These are phyloP conservation scores for Narthecium ossifragum DNA, from an alignment of 106 monocot species.

Conservation along the genomic window DNA sequence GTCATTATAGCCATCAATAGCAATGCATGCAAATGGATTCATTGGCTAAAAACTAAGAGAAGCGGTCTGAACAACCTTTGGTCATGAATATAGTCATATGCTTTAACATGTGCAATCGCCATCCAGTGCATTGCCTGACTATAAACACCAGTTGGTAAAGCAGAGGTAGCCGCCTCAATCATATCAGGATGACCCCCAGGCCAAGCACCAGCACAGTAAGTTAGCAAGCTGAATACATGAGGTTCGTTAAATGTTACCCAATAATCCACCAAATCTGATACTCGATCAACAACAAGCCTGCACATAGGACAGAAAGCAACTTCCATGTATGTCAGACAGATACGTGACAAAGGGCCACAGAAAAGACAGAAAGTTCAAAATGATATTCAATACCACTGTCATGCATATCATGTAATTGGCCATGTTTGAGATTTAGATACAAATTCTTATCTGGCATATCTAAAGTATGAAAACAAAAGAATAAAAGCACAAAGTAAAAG, in stretches of 20 bases:
- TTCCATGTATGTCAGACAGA: not conserved
- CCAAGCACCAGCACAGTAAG: constrained; percentile 93
- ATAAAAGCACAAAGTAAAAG: too few species aligned
- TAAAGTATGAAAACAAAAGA: too few species aligned
- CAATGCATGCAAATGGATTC: too few species aligned
- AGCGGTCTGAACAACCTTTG: constrained; percentile 33
- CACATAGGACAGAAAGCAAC: not conserved
- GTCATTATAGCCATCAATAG: too few species aligned
- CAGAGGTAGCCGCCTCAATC: constrained; percentile 76
- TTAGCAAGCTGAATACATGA: constrained; percentile 84
- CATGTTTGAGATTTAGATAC: too few species aligned
- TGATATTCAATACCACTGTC: too few species aligned
- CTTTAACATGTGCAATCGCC: constrained; percentile 66
- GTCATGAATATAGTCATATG: constrained; percentile 84
- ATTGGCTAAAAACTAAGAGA: too few species aligned
- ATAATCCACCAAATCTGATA: constrained; percentile 84
- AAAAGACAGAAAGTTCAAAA: too few species aligned
- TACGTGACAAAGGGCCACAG: too few species aligned
- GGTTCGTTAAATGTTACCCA: constrained; percentile 97
- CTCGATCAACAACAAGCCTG: constrained; percentile 80
- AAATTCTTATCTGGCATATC: too few species aligned
- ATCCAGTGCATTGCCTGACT: constrained; percentile 77
- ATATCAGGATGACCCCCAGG: constrained; percentile 90
- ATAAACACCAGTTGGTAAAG: constrained; percentile 84
- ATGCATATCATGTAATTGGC: too few species aligned